Evolutionary conservation across 2,329 filamentous ascomycete species (phyloP), one percentile per base, ranked within the genome.

Genomic region (Emmonsiellopsis sp.): DNA sequence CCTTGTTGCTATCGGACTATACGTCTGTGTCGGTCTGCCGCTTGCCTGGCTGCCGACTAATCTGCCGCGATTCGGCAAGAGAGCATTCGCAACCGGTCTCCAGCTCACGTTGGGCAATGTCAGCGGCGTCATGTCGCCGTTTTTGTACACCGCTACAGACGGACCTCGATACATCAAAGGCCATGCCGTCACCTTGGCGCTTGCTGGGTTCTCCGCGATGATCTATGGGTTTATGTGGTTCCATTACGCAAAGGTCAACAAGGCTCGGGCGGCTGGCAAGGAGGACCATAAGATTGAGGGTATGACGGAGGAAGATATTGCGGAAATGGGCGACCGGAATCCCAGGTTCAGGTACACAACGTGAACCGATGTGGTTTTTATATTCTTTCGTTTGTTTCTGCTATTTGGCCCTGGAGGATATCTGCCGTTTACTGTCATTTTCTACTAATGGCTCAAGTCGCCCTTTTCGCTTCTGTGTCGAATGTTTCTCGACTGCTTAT

Each of bases 1-100:
- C 65, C 71, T 92, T n/a, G 80, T 90, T 0, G 86, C 87, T 0
- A 77, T 82, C 55, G 87, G 87, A 0, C 65, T 92, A 2, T 92
- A 91, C 59, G 75, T 81, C 11, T 69, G 71, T 6, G 77, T 81
- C 10, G 78, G 78, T 1, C 62, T 82, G 17, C 77, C 77, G 4
- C 67, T 82, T 7, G 77, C 78, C 2, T 82, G 79, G 80, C 57
- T 73, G n/a, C 70, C 85, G 0, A 83, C 79, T 14, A 90, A 89
- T 55, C 77, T 79, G 13, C 87, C 87, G 1, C 76, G 87, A 6
- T 91, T 89, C 59, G 86, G 86, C 8, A 91, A 90, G 67, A 75
- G 87, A 34, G 86, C 86, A 0, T 86, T 84, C 0, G 85, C 84
- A 0, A 87, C 81, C 1, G 86, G 84, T 0, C 64, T 89, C 64